Evolutionary conservation across 192 early-diverging fungal species (phyloP).

Genomic region (Gorgonomyces haynaldii): DNA sequence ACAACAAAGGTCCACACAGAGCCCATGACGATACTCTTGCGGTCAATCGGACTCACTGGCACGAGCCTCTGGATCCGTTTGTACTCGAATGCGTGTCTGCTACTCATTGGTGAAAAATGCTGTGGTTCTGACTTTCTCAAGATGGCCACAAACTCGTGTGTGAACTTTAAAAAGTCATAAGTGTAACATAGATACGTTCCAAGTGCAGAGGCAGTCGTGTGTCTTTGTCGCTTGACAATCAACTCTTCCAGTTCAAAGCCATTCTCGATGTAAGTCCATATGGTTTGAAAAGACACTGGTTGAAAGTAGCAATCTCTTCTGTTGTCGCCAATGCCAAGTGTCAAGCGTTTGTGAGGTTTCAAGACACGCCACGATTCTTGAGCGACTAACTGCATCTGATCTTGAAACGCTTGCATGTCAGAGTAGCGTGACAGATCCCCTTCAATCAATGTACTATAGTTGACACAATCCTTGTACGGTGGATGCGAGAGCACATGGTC

Average conservation of each 20-base stretch:
- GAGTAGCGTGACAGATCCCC: slow-evolving; percentile 78
- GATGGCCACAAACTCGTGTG: slow-evolving; percentile 83
- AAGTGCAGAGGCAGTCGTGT: slow-evolving; percentile 73
- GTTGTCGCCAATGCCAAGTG: slow-evolving; percentile 90
- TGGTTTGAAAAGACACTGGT: slow-evolving; percentile 72
- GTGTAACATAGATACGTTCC: slow-evolving; percentile 80
- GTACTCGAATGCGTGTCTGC: not conserved
- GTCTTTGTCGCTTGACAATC: slow-evolving; percentile 80
- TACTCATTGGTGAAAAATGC: not conserved
- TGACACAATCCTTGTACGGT: slow-evolving; percentile 88
- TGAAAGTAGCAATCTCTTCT: slow-evolving; percentile 82
- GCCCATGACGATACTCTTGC: slow-evolving; percentile 81
- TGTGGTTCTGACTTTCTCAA: slow-evolving; percentile 22
- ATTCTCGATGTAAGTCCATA: slow-evolving; percentile 63
- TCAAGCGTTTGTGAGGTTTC: slow-evolving; percentile 58
- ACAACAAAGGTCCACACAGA: slow-evolving; percentile 79
- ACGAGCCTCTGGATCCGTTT: slow-evolving; percentile 31
- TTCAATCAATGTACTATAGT: slow-evolving; percentile 57
- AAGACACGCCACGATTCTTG: slow-evolving; percentile 49
- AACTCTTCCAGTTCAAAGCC: slow-evolving; percentile 88
- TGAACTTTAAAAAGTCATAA: slow-evolving; percentile 87
- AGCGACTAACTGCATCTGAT: slow-evolving; percentile 64
- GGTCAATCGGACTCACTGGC: slow-evolving; percentile 62
- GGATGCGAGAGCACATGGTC: slow-evolving; percentile 88
- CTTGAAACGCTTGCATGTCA: slow-evolving; percentile 57